phyloP scores from a whole-genome alignment of 2,329 filamentous ascomycete genomes.

The Clonostachys rosea region DNA sequence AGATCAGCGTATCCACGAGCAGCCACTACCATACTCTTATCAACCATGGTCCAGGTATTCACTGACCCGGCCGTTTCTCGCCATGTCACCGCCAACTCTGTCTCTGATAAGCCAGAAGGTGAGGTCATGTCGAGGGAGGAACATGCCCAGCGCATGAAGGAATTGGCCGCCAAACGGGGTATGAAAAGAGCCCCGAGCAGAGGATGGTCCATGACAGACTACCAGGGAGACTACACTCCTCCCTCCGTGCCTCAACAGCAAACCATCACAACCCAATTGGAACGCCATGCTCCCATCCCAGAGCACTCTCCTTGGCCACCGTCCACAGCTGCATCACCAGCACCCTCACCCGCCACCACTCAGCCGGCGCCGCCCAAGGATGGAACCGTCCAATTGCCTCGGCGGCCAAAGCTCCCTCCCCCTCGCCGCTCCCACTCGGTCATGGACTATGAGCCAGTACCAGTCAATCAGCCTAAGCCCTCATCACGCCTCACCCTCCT shows the following conservation, averaged over 20 bases:
- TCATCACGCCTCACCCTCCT: slow-evolving; percentile 39
- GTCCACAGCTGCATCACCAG: neutral
- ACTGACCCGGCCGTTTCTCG: slow-evolving; percentile 10
- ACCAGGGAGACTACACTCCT: slow-evolving; percentile 22
- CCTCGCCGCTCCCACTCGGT: slow-evolving; percentile 55
- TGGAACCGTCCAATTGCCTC: slow-evolving; percentile 13
- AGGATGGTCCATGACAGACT: slow-evolving; percentile 42
- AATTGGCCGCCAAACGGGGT: slow-evolving; percentile 27
- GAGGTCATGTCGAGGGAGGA: slow-evolving; percentile 33
- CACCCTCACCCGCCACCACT: neutral
- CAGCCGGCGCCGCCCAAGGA: slow-evolving; percentile 7
- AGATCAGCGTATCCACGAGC: too few relatives aligned
- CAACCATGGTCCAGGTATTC: slow-evolving; percentile 24
- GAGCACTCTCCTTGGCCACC: slow-evolving; percentile 14
- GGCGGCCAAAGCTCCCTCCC: slow-evolving; percentile 30
- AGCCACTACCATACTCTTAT: neutral
- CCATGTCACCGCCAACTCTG: neutral
- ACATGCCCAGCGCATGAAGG: slow-evolving; percentile 27
- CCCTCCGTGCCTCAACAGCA: slow-evolving; percentile 9
- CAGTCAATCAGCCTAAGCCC: slow-evolving; percentile 39
- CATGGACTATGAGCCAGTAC: slow-evolving; percentile 50
- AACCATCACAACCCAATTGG: slow-evolving; percentile 11
- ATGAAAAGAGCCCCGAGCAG: slow-evolving; percentile 28
- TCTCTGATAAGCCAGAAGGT: slow-evolving; percentile 4
- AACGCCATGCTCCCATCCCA: slow-evolving; percentile 23